Conservation (phyloP, 495 filamentous ascomycete genomes). For the Trichoderma gamsii region DNA sequence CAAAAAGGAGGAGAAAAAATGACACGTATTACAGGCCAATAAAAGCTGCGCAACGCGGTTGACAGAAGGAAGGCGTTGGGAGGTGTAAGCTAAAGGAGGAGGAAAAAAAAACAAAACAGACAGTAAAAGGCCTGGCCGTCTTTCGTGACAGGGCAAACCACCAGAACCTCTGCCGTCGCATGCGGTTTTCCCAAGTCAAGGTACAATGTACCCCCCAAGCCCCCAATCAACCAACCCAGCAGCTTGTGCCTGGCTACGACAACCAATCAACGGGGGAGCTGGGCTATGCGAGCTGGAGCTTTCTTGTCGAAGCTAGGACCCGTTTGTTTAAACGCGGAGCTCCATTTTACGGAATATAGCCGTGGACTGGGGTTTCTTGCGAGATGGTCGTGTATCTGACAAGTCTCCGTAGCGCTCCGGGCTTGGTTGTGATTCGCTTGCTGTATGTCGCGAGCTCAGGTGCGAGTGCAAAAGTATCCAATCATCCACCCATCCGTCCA, state of each 20-base stretch:
- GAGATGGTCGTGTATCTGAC: background rate
- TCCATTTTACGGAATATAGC: constrained; percentile 7
- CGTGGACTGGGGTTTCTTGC: background rate
- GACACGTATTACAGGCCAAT: constrained; percentile 2
- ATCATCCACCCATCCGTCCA: background rate
- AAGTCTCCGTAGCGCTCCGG: background rate
- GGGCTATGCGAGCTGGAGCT: background rate
- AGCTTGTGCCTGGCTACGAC: background rate
- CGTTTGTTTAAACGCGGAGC: background rate
- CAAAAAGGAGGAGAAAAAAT: background rate
- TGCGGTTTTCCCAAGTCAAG: background rate
- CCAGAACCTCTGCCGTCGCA: constrained; percentile 2
- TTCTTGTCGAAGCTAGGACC: background rate
- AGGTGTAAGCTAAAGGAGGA: background rate
- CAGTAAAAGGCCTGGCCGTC: background rate
- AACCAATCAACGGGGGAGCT: background rate
- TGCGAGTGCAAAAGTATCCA: too few relatives aligned
- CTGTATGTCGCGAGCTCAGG: too few relatives aligned
- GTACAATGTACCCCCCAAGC: background rate
- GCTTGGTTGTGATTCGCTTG: background rate
- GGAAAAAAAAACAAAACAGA: background rate
- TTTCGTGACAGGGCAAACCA: constrained; percentile 4
- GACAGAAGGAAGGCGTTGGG: background rate
- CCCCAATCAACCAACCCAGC: background rate
- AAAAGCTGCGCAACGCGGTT: constrained; percentile 3